Base-by-base conservation (phyloP, 495 filamentous ascomycete genomes). In the Hypomontagnella submonticulosa region DNA sequence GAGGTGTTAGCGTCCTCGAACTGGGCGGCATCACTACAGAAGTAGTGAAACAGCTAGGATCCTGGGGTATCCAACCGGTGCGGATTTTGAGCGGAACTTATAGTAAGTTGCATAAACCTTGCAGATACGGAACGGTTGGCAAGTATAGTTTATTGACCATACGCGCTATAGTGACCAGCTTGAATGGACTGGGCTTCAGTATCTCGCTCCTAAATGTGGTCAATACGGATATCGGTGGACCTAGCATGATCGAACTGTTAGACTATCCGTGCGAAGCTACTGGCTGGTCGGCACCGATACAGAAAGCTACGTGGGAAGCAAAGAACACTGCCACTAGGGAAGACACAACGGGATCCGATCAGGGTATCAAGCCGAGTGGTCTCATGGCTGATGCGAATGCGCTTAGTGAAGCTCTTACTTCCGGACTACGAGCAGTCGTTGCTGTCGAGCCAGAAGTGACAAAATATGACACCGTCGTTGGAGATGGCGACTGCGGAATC, bases 401-500 rank as follows among this genome's bases (percentile, higher is more conserved):
- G 5, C 81, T 92, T 11, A 86, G 83, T 67, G 80, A 81, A 34
- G 83, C 83, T 8, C 78, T 98, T 5, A 77, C 76, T n/a, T 73
- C 82, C n/a, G 94, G 84, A 2, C 81, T 97, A 11, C 77, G 90
- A 49, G 80, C 81, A 41, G 74, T 98, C 42, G 90, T 97, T 60
- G 82, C 79, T 0, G 90, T 86, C 1, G 95, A 99, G 71, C 87
- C 90, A 3, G 87, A 93, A 55, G 85, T 98, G 23, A 97, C 96
- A 6, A 87, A 83, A 54, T 97, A 88, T 73, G 95, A 99, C 72
- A 96, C 92, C 1, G 85, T 96, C 20, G 92, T 97, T 48, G 95
- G 95, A 47, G 95, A 99, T 74, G 95, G 95, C 40, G 95, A 99
- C 78, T 99, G 95, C 75, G 95, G 95, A 0, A 88, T 92, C 27